These are phyloP conservation scores for Rhynchosporium secalis DNA, from an alignment of 2,329 filamentous ascomycete genomes.

Conservation along the genomic window DNA sequence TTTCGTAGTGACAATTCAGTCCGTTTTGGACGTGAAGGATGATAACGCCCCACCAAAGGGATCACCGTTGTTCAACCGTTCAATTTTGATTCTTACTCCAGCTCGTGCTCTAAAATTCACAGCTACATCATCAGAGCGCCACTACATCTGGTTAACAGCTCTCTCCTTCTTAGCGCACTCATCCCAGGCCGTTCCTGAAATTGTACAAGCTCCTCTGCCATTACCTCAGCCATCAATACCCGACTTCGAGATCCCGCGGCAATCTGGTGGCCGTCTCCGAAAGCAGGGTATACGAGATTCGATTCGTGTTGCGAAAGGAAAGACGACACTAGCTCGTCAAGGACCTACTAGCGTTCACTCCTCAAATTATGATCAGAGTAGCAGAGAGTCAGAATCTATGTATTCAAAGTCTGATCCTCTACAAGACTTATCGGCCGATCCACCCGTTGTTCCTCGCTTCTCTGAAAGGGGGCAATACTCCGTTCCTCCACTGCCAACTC, in stretches of 20 bases:
- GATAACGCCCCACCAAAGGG: constrained; percentile 83
- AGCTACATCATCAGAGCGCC: constrained; percentile 75
- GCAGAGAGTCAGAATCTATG: constrained; percentile 33
- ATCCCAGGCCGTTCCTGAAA: constrained; percentile 74
- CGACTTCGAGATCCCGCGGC: constrained; percentile 46
- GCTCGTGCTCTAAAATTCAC: constrained; percentile 95
- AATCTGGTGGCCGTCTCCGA: constrained; percentile 38
- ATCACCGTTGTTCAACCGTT: constrained; percentile 75
- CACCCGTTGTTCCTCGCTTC: constrained; percentile 71
- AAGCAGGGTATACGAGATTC: constrained; percentile 73
- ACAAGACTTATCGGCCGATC: constrained; percentile 60
- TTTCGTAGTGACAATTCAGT: constrained; percentile 80
- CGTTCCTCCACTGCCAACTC: constrained; percentile 44
- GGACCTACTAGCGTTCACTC: constrained; percentile 43
- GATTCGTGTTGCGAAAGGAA: constrained; percentile 81
- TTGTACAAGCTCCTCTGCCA: constrained; percentile 58
- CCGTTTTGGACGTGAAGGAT: constrained; percentile 94
- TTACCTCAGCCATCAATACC: constrained; percentile 51
- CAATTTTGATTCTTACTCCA: constrained; percentile 91
- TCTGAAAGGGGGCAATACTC: constrained; percentile 50
- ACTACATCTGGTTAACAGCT: constrained; percentile 93
- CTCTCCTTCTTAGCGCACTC: constrained; percentile 94
- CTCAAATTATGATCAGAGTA: constrained; percentile 29
- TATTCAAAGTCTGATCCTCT: constrained; percentile 26
- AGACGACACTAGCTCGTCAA: constrained; percentile 42